Evolutionary conservation across 164 flowering plant species (phyloP).

Genomic region (Nymphaea colorata): DNA sequence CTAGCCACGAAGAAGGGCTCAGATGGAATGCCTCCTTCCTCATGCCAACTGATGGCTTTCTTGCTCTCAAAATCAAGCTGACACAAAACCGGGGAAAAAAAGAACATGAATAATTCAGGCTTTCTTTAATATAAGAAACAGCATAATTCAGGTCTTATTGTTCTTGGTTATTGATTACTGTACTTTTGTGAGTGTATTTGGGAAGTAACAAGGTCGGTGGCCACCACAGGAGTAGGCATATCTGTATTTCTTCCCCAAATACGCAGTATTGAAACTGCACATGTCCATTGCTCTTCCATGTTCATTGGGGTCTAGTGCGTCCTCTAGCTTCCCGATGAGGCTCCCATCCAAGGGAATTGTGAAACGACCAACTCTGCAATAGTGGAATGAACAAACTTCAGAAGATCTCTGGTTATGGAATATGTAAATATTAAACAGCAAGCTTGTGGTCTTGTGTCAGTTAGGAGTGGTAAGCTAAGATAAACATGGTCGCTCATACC

Average conservation of each 20-base stretch:
- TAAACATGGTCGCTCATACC: too few relatives aligned
- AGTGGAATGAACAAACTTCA: too few relatives aligned
- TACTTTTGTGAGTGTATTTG: slow-evolving; percentile 95
- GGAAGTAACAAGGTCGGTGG: slow-evolving; percentile 85
- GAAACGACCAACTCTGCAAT: slow-evolving; percentile 76
- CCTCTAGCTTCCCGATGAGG: slow-evolving; percentile 51
- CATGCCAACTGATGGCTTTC: slow-evolving; percentile 75
- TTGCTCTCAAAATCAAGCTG: slow-evolving; percentile 71
- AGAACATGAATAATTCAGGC: neutral
- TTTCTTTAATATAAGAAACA: too few relatives aligned
- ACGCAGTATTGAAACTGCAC: slow-evolving; percentile 89
- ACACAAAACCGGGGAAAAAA: neutral
- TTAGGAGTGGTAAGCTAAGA: too few relatives aligned
- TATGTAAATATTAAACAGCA: too few relatives aligned
- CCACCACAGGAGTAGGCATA: slow-evolving; percentile 97
- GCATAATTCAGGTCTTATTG: neutral
- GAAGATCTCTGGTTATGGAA: too few relatives aligned
- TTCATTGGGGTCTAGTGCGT: slow-evolving; percentile 74
- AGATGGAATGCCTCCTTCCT: slow-evolving; percentile 74
- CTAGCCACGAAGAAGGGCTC: slow-evolving; percentile 92
- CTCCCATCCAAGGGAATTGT: slow-evolving; percentile 83
- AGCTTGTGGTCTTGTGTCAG: too few relatives aligned
- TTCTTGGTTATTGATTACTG: too few relatives aligned
- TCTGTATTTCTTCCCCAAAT: slow-evolving; percentile 66
- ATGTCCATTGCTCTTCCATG: slow-evolving; percentile 96